phyloP scores from a whole-genome alignment of 2,329 filamentous ascomycete species.

The Xylariaceae sp. region DNA sequence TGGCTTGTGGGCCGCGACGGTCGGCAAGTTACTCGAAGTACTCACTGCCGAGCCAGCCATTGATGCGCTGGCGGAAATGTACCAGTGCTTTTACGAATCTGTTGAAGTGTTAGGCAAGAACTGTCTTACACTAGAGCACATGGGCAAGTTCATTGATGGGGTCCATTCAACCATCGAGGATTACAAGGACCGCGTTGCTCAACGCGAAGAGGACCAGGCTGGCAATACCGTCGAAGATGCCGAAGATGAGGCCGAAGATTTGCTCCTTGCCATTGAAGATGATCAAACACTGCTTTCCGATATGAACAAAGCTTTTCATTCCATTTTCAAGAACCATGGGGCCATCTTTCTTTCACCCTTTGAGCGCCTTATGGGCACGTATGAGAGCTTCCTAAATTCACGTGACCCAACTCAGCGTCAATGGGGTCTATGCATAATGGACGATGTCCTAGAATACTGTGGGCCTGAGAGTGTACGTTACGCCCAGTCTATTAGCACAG shows the following conservation, averaged over 20 bases:
- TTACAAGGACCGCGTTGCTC: conserved; percentile 81
- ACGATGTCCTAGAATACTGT: conserved; percentile 97
- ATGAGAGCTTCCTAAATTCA: conserved; percentile 78
- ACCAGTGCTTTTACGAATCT: conserved; percentile 98
- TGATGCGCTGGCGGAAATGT: conserved; percentile 97
- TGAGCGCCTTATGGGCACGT: conserved; percentile 81
- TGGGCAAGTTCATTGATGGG: conserved; percentile 82
- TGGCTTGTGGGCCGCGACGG: conserved; percentile 79
- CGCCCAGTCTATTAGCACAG: conserved; percentile 78
- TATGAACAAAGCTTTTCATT: conserved; percentile 99
- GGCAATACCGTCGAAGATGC: conserved; percentile 74
- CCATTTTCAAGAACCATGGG: conserved; percentile 96
- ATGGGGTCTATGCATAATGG: conserved; percentile 98
- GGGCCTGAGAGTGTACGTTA: conserved; percentile 85
- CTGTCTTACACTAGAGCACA: conserved; percentile 72
- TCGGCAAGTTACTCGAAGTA: conserved; percentile 89
- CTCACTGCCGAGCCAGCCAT: conserved; percentile 91
- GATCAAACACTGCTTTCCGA: conserved; percentile 95
- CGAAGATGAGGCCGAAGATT: conserved; percentile 84
- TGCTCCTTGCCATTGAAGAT: conserved; percentile 88
- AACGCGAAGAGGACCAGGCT: conserved; percentile 77
- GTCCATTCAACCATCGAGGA: conserved; percentile 85
- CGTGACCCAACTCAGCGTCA: conserved; percentile 86
- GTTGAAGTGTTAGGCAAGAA: conserved; percentile 89
- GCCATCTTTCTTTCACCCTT: conserved; percentile 79